These are phyloP conservation scores for Cyanidiococcus yangmingshanensis DNA, from an alignment of 23 red algal species.

Conservation along the genomic window DNA sequence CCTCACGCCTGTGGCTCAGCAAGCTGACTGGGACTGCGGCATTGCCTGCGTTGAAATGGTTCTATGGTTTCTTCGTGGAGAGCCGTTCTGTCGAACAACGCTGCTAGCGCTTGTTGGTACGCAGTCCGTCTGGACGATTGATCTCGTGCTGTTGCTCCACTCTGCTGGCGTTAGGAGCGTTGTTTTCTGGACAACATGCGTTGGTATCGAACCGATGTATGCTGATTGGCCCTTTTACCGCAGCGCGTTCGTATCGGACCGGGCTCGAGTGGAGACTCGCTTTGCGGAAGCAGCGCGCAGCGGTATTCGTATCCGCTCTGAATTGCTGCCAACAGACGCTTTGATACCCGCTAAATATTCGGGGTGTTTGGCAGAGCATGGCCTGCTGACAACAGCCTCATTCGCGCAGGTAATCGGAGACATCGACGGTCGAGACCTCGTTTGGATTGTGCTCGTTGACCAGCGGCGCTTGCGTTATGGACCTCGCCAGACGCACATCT, in stretches of 20 bases:
- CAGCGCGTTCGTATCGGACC: constrained; percentile 37
- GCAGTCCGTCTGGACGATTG: constrained; percentile 69
- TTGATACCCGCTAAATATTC: neutral
- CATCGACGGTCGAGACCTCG: neutral
- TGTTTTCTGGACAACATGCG: constrained; percentile 45
- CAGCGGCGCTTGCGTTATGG: neutral
- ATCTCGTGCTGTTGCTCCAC: constrained; percentile 57
- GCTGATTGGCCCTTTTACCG: constrained; percentile 49
- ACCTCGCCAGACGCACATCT: neutral
- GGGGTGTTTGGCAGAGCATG: neutral
- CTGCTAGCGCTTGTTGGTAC: constrained; percentile 6
- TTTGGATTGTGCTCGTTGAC: constrained; percentile 14
- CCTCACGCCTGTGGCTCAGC: neutral
- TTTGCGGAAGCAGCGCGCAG: constrained; percentile 33
- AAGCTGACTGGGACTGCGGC: constrained; percentile 69
- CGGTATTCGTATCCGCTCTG: neutral
- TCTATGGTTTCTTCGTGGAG: constrained; percentile 25
- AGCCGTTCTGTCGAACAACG: constrained; percentile 9
- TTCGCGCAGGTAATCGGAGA: neutral
- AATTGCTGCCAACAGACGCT: neutral
- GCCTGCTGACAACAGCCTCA: neutral
- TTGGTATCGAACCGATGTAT: constrained; percentile 60
- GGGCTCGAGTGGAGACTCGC: constrained; percentile 35
- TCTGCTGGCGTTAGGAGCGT: constrained; percentile 13
- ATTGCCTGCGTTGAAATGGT: constrained; percentile 71